Evolutionary conservation across 1,139 yeast genomes (phyloP).

Genomic region (Kodamaea sp.): DNA sequence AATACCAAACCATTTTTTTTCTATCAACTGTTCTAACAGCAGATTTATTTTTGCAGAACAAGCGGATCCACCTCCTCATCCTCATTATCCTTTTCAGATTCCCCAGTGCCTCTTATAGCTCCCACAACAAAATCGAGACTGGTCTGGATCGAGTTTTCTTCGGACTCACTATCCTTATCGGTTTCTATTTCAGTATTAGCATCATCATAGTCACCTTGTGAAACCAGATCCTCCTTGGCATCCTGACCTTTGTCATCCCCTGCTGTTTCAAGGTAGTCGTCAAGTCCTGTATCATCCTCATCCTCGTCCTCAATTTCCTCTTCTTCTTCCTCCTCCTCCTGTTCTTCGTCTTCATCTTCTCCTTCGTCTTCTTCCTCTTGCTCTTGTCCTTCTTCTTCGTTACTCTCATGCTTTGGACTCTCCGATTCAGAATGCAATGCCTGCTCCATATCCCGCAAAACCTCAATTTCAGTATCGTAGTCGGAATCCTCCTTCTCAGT

Average conservation of each 20-base stretch:
- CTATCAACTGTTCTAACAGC: too few species aligned
- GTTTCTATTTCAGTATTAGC: too few species aligned
- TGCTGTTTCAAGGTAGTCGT: neutral
- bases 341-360: neutral
- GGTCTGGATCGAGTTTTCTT: constrained; percentile 4
- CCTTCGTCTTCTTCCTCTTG: neutral
- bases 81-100: constrained; percentile 2
- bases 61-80: neutral
- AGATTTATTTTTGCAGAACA: too few species aligned
- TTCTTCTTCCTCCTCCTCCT: neutral
- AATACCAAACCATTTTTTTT: too few species aligned
- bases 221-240: too few species aligned
- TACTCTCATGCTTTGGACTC: too few species aligned
- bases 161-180: neutral
- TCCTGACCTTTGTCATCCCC: too few species aligned
- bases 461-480: neutral
- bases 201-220: too few species aligned
- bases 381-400: too few species aligned
- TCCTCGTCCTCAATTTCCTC: neutral
- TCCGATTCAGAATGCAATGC: too few species aligned
- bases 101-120: too few species aligned
- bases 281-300: neutral
- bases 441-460: neutral
- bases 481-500: constrained; percentile 1
- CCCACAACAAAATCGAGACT: too few species aligned